Base-by-base conservation (phyloP, 805 yeast genomes). In the Cyberlindnera maritima region DNA sequence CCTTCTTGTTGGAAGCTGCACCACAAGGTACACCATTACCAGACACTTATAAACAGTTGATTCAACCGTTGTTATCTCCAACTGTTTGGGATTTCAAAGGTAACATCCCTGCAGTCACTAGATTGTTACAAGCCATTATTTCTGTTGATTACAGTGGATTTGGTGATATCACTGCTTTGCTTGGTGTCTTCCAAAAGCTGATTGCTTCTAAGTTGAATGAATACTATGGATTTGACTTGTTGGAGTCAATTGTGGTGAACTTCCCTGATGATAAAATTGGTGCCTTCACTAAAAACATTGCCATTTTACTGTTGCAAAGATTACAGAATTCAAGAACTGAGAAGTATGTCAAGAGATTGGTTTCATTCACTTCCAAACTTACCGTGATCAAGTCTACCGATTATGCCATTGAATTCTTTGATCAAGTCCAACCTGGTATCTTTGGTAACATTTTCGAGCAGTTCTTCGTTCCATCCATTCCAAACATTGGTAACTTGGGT, bases 151-250 rank as follows among this genome's bases (percentile, higher is more conserved):
- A 59, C 10, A 44, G 56, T 2, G 57, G 66, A 2, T 74, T 68
- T 39, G 57, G 60, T n/a, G 76, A 74, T 41, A 63, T 89, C 36
- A 78, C 86, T 31, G 96, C 97, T 3, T 77, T 94, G 26, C 71
- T 94, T 35, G 99, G 99, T 34, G 96, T 94, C n/a, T 95, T 88
- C 73, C 99, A 95, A 69, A 89, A 91, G 64, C 72, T 94, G 54
- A 80, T 94, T 43, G 81, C 97, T 1, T 88, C 97, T 0, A 86
- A 85, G 55, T 76, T 81, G 14, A 85, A 89, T 58, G 98, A 94
- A 58, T 68, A 68, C 33, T 76, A 80, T 58, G 98, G 97, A 2
- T 85, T 94, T 65, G 98, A 94, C 47, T 69, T 94, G 36, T 67
- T 94, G 38, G 91, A 87, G 61, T 69, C 76, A 3, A 82, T 94